Evolutionary conservation across 2,329 filamentous ascomycete species (phyloP), one percentile per base, ranked within the genome.

Genomic region (Neonectria neomacrospora): DNA sequence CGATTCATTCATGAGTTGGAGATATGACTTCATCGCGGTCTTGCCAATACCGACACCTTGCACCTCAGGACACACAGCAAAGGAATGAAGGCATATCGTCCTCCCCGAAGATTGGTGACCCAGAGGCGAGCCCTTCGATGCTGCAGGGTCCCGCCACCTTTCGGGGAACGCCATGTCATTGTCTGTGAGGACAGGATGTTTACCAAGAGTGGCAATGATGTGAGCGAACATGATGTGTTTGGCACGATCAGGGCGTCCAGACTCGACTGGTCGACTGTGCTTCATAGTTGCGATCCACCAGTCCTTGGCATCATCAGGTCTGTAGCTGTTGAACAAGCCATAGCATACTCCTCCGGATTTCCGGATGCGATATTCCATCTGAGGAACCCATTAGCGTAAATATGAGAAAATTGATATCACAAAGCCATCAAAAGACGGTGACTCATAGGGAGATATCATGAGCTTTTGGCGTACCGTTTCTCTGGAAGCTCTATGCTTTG

Each of bases 21-120:
- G 83, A 74, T 94, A 97, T 3, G 90, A 86, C 77, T 88, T 90
- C 80, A 97, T 83, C 63, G 96, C 80, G 20, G 90, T 88, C 66
- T 86, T 88, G 16, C 92, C 94, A 3, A 97, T 82, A 1, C 92
- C 91, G 61, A 89, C 88, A 34, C 87, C 84, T 68, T 96, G 92
- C 60, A 93, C 88, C 63, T 89, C 86, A 1, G 92, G 93, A 58
- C 91, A 83, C 6, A 97, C 90, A 18, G 91, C 92, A 5, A 97
- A 83, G 0, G 92, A 95, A 78, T 97, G 94, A 53, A 97, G 80
- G 58, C 89, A 92, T 58, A 97, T 85, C 0, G 92, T 96, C 45
- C 88, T 80, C 41, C 93, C 93, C 16, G 82, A 81, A 62, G 93
- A 88, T 70, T 91, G 87, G 77, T 97, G 92, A 32, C 93, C 93